Evolutionary conservation across 108 stramenopile species (phyloP), one percentile per base, ranked within the genome.

Genomic region (Nitzschia putrida): DNA sequence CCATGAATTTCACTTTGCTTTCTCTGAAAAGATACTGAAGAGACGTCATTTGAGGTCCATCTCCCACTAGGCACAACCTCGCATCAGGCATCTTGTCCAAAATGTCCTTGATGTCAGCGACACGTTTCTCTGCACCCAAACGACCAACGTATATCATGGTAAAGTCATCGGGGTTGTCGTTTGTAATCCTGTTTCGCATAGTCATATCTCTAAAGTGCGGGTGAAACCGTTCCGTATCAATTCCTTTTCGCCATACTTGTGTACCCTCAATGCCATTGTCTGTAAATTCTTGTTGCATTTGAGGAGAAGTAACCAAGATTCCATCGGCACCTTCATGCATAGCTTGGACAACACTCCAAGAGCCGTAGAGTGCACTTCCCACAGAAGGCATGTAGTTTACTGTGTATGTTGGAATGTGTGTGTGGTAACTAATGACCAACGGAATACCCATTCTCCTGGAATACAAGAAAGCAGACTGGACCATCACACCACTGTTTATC

Each of bases 71-170:
- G 61, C 74, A 88, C 44, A 80, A 73, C 26, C 73, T 66, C 56
- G 78, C 74, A 83, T 82, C 78, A 51, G 80, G 77, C 64, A 85
- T 82, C 25, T 83, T 83, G 41, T 95, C 95, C 69, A 97, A 64
- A 59, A 96, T 89, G 20, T 74, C 74, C 57, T 83, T 83, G 65
- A 93, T 79, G 78, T 93, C 92, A 77, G 86, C 89, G 39, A 95
- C 68, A 23, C 95, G 76, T 69, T 97, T 98, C 80, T 98, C 98
- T 2, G 90, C 91, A 10, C 97, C 97, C 42, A 98, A 69, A 45
- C 98, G 80, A 52, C 98, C 98, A 0, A 98, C 96, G 73, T 98
- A 98, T 12, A 97, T 88, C 81, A 98, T 82, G 13, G 96, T 72
- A 52, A 95, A 96, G 61, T 95, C 93, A 49, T 92, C 87, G 11